phyloP scores from a whole-genome alignment of 2,329 filamentous ascomycete species.

The Aspergillus ochraceus region DNA sequence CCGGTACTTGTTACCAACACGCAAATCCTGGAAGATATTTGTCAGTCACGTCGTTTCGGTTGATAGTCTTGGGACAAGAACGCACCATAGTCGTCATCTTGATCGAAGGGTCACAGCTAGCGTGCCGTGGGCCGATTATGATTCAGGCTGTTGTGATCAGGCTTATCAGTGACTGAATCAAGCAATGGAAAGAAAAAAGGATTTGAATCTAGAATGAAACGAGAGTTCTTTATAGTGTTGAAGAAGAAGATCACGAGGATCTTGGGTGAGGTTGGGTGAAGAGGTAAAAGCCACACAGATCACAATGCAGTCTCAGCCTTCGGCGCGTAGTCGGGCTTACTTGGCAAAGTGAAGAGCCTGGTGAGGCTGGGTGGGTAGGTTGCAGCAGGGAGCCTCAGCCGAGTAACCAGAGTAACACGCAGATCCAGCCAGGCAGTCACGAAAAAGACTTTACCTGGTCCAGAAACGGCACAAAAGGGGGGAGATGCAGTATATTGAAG shows the following conservation, averaged over 20 bases:
- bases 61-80: not conserved
- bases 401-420: constrained; percentile 5
- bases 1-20: constrained; percentile 99
- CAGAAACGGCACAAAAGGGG: constrained; percentile 1
- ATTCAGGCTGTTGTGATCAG: constrained; percentile 9
- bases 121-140: constrained; percentile 22
- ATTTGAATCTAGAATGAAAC: not conserved
- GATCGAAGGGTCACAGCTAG: constrained; percentile 27
- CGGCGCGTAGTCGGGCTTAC: constrained; percentile 13
- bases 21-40: constrained; percentile 74
- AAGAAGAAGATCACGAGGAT: not conserved
- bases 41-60: constrained; percentile 17
- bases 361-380: constrained; percentile 6
- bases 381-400: not conserved
- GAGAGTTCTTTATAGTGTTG: not conserved
- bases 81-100: constrained; percentile 43
- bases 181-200: not conserved
- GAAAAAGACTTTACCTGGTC: constrained; percentile 5
- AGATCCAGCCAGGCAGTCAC: constrained; percentile 2
- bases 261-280: not conserved
- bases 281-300: constrained; percentile 8
- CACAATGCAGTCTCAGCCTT: constrained; percentile 15
- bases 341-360: constrained; percentile 14
- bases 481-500: not conserved
- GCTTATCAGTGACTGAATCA: not conserved